Evolutionary conservation across 2,329 filamentous ascomycete genomes (phyloP).

Genomic region (Trichoderma sp.): DNA sequence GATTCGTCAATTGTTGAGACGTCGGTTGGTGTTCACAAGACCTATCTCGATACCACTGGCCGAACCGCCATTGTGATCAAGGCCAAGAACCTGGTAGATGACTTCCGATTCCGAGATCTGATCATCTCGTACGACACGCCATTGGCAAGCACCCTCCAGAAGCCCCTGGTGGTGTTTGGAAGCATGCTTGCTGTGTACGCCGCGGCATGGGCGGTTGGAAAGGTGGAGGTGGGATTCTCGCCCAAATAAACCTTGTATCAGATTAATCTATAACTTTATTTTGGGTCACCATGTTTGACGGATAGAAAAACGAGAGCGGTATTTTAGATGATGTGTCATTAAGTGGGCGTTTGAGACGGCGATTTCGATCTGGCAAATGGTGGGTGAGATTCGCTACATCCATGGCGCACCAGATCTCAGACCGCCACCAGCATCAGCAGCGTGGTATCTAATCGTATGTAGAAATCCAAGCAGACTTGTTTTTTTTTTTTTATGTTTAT

Average conservation of each 20-base stretch:
- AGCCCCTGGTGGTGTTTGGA: slow-evolving; percentile 79
- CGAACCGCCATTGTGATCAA: slow-evolving; percentile 80
- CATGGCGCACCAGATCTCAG: slow-evolving; percentile 5
- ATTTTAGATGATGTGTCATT: slow-evolving; percentile 27
- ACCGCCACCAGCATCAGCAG: slow-evolving; percentile 1
- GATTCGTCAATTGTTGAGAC: slow-evolving; percentile 60
- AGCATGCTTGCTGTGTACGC: slow-evolving; percentile 75
- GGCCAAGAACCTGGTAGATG: slow-evolving; percentile 85
- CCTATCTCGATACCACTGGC: slow-evolving; percentile 91
- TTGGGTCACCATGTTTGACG: slow-evolving; percentile 13
- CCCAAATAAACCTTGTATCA: slow-evolving; percentile 40
- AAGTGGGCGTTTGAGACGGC: slow-evolving; percentile 26
- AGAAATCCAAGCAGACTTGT: slow-evolving; percentile 13
- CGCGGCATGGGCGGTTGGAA: slow-evolving; percentile 72
- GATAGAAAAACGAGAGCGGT: neutral
- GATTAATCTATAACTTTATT: slow-evolving; percentile 15
- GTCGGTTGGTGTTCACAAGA: slow-evolving; percentile 68
- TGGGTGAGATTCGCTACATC: slow-evolving; percentile 24
- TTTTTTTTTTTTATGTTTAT: neutral
- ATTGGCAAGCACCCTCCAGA: slow-evolving; percentile 71
- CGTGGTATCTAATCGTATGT: neutral
- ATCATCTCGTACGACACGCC: slow-evolving; percentile 89
- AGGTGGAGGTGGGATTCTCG: slow-evolving; percentile 77
- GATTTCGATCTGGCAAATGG: slow-evolving; percentile 25
- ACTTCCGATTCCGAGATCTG: slow-evolving; percentile 79